Evolutionary conservation across 2,329 filamentous ascomycete genomes (phyloP).

Genomic region (Botryosphaeria agaves): DNA sequence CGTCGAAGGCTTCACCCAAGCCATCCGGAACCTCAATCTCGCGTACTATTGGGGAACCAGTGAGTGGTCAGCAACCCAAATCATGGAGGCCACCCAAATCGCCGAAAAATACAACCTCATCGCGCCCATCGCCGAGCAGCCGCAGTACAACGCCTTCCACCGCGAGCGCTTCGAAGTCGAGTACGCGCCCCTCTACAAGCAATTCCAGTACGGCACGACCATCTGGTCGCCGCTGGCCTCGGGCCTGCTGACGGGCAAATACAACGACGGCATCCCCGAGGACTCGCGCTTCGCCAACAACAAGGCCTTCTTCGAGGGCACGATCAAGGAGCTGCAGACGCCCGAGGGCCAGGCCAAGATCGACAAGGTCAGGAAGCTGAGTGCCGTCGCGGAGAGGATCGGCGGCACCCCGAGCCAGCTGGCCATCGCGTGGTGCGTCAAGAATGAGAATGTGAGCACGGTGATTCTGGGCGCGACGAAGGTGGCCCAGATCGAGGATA

Average conservation of each 20-base stretch:
- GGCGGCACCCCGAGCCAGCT: conserved; percentile 32
- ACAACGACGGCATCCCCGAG: conserved; percentile 44
- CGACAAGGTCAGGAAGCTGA: conserved; percentile 38
- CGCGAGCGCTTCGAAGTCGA: conserved; percentile 44
- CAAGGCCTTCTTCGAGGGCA: conserved; percentile 38
- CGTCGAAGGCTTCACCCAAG: conserved; percentile 36
- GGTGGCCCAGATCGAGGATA: conserved; percentile 30
- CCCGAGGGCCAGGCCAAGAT: conserved; percentile 35
- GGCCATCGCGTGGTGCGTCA: conserved; percentile 40
- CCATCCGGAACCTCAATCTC: conserved; percentile 36
- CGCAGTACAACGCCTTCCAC: conserved; percentile 45
- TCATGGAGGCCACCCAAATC: conserved; percentile 38
- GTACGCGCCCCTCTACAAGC: conserved; percentile 38
- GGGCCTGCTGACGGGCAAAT: conserved; percentile 44
- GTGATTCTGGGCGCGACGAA: conserved; percentile 38
- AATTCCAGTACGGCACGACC: conserved; percentile 39
- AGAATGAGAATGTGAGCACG: conserved; percentile 39
- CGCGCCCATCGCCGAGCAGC: conserved; percentile 35
- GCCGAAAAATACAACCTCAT: conserved; percentile 42
- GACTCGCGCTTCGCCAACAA: conserved; percentile 43
- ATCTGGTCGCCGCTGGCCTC: conserved; percentile 38
- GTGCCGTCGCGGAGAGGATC: conserved; percentile 30
- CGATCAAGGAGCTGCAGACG: conserved; percentile 32
- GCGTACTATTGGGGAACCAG: conserved; percentile 48
- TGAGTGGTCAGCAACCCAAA: conserved; percentile 42